Evolutionary conservation across 257 asterid species (phyloP).

Genomic region (Galeopsis tetrahit): DNA sequence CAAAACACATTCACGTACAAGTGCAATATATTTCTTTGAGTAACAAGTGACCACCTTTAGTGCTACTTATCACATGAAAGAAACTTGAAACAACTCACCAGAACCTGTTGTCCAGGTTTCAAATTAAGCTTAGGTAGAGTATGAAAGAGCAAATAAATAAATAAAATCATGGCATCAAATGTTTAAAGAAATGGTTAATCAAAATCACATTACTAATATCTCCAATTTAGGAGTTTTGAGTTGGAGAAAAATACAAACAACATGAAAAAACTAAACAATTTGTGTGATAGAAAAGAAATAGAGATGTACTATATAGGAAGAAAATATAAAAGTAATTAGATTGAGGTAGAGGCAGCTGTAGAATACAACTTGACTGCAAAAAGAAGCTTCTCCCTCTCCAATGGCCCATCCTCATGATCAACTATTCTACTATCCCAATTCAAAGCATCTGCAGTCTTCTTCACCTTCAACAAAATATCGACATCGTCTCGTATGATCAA

Average conservation of each 20-base stretch:
- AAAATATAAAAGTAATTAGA: not conserved
- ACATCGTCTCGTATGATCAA: conserved; percentile 78
- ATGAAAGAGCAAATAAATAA: too few relatives aligned
- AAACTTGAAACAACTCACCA: too few relatives aligned
- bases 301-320: not conserved
- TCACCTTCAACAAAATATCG: conserved; percentile 63
- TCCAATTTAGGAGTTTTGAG: not conserved
- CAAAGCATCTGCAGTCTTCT: conserved; percentile 66
- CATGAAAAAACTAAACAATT: not conserved
- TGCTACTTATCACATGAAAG: too few relatives aligned
- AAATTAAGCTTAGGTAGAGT: too few relatives aligned
- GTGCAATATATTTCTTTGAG: too few relatives aligned
- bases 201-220: not conserved
- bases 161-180: conserved; percentile 1
- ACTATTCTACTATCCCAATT: conserved; percentile 79
- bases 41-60: too few relatives aligned
- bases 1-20: too few relatives aligned
- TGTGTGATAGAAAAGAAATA: not conserved
- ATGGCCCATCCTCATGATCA: conserved; percentile 88
- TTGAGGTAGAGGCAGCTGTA: conserved; percentile 63
- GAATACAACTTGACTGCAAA: conserved; percentile 78
- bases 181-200: conserved; percentile 13
- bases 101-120: too few relatives aligned
- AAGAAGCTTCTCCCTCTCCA: conserved; percentile 80
- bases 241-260: conserved; percentile 17